phyloP scores from a whole-genome alignment of 345 rosid genomes.

The Linum lewisii region DNA sequence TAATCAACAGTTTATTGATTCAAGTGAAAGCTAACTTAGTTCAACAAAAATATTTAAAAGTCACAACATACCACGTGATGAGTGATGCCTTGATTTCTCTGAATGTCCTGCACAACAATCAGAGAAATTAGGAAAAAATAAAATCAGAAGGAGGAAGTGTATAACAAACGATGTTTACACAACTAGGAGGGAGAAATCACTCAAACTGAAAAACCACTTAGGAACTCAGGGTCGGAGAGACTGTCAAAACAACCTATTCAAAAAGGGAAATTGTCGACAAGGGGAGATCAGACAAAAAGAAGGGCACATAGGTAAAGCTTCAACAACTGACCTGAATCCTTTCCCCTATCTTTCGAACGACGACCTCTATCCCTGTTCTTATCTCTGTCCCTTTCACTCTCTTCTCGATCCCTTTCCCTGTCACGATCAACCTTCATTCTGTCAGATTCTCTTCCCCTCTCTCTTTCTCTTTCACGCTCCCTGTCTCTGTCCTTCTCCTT shows the following conservation, averaged over 20 bases:
- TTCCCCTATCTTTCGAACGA: constrained; percentile 59
- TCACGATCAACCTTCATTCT: constrained; percentile 53
- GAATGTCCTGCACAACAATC: background rate
- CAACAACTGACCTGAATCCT: constrained; percentile 47
- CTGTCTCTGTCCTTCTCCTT: constrained; percentile 59
- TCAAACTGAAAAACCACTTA: background rate
- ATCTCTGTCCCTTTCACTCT: constrained; percentile 53
- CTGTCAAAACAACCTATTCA: too few species aligned
- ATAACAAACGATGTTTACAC: too few species aligned
- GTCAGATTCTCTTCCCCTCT: constrained; percentile 24
- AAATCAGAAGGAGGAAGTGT: too few species aligned
- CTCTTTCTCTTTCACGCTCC: constrained; percentile 41
- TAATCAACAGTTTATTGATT: too few species aligned
- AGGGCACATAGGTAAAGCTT: background rate
- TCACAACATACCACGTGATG: constrained; percentile 7
- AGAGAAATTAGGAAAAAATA: background rate
- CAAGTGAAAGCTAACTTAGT: background rate
- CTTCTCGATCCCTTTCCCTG: constrained; percentile 63
- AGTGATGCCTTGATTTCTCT: constrained; percentile 6
- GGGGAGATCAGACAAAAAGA: background rate
- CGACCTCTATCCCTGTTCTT: constrained; percentile 54
- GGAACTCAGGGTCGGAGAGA: background rate
- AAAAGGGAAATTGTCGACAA: background rate
- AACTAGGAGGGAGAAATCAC: too few species aligned
- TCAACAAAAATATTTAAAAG: background rate